Evolutionary conservation across 78 protist species (phyloP).

Genomic region (Dictyostelium citrinum): DNA sequence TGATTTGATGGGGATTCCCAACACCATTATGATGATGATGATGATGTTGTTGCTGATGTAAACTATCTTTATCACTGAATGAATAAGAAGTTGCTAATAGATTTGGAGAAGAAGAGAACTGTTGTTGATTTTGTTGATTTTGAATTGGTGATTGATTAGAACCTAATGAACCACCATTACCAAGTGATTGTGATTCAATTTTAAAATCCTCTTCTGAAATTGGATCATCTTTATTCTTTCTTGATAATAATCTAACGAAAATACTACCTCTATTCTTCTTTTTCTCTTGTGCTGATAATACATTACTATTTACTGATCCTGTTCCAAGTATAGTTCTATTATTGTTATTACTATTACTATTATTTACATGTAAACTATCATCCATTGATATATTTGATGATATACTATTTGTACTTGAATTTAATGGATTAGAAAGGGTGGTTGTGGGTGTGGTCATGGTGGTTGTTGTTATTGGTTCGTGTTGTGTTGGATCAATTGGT

Average conservation of each 20-base stretch:
- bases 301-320: not conserved
- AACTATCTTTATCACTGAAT: not conserved
- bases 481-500: not conserved
- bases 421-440: not conserved
- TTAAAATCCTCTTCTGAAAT: constrained; percentile 44
- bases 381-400: not conserved
- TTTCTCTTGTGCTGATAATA: constrained; percentile 24
- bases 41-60: not conserved
- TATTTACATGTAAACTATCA: not conserved
- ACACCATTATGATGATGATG: not conserved
- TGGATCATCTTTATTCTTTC: constrained; percentile 2
- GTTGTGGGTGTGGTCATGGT: not conserved
- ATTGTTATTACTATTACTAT: not conserved
- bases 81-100: not conserved
- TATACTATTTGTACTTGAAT: constrained; percentile 9
- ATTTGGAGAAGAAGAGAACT: constrained; percentile 20
- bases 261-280: constrained; percentile 40
- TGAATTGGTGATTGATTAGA: not conserved
- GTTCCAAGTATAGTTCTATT: not conserved
- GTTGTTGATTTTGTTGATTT: not conserved
- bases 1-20: not conserved
- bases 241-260: constrained; percentile 37
- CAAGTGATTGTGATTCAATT: constrained; percentile 2
- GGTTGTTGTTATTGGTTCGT: not conserved
- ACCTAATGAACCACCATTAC: not conserved